A percentile compares a stretch with the other conserved stretches of the same genome.
phyloP scores from a whole-genome alignment of 176 grass and related monocot species.

The Rhynchospora breviuscula region DNA sequence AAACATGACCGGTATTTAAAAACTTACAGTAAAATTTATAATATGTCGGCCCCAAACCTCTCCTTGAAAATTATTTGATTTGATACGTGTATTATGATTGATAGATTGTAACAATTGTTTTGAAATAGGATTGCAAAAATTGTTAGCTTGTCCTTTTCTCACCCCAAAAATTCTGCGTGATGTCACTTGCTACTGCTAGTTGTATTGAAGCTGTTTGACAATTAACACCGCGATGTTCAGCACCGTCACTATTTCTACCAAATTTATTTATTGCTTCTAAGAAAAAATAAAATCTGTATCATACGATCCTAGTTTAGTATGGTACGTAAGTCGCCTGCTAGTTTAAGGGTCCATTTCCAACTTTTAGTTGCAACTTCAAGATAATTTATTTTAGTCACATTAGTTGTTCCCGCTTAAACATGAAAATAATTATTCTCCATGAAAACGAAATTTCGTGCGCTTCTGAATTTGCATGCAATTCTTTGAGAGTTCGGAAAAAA shows the following conservation, averaged over 20 bases:
- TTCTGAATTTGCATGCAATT: background rate
- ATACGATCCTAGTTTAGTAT: background rate
- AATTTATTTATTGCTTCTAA: background rate
- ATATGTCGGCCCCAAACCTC: too few species aligned
- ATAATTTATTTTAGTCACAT: background rate
- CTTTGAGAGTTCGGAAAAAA: background rate
- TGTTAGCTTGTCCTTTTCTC: conserved; percentile 1
- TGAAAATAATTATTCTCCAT: background rate
- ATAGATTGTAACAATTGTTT: too few species aligned
- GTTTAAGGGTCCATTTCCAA: conserved; percentile 1
- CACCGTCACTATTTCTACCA: background rate
- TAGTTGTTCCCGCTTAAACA: background rate
- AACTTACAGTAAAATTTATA: too few species aligned
- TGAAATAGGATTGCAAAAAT: background rate
- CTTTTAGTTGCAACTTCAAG: background rate
- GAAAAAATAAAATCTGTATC: background rate
- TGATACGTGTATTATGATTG: too few species aligned
- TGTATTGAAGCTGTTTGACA: background rate
- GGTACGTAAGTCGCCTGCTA: background rate
- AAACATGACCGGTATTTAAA: too few species aligned
- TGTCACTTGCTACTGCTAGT: conserved; percentile 2
- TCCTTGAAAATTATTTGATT: too few species aligned
- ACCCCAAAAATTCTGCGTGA: background rate
- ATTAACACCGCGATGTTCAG: background rate
- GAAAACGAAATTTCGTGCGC: background rate